These are phyloP conservation scores for Protomyces pachydermus DNA, from an alignment of 1,139 yeast species.

Conservation along the genomic window DNA sequence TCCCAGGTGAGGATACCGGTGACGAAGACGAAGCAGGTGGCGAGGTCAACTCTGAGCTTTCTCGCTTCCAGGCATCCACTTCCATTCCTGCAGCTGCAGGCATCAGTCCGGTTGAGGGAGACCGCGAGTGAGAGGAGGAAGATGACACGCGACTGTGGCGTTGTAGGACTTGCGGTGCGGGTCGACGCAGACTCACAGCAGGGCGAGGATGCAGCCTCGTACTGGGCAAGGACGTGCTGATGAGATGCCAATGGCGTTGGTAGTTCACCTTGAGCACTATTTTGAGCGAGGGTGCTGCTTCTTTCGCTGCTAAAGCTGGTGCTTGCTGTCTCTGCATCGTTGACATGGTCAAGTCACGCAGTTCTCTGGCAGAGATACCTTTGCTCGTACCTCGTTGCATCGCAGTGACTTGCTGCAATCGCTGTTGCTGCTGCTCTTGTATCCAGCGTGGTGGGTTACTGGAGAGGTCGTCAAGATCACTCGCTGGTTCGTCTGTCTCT, in stretches of 20 bases:
- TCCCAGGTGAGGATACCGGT: not conserved
- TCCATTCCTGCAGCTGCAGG: not conserved
- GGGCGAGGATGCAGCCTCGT: not conserved
- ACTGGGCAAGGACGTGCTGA: not conserved
- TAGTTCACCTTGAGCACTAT: not conserved
- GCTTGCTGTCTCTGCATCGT: not conserved
- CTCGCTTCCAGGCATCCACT: not conserved
- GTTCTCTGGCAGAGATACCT: not conserved
- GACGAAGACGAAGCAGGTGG: not conserved
- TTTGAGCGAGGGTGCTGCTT: not conserved
- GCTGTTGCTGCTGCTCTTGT: not conserved
- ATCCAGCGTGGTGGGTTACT: not conserved
- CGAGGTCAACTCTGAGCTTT: not conserved
- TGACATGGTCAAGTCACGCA: not conserved
- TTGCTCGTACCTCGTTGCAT: not conserved
- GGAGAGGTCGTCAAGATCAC: not conserved
- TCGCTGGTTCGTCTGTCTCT: not conserved
- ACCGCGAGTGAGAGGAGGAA: not conserved
- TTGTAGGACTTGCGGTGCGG: not conserved
- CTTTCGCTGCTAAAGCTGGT: not conserved
- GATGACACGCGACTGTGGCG: not conserved
- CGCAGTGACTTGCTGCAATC: not conserved
- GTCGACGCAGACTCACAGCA: not conserved
- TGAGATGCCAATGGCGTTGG: not conserved
- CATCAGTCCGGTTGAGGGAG: not conserved